phyloP scores from a whole-genome alignment of 2,329 filamentous ascomycete genomes.

The Fusarium nygamai region DNA sequence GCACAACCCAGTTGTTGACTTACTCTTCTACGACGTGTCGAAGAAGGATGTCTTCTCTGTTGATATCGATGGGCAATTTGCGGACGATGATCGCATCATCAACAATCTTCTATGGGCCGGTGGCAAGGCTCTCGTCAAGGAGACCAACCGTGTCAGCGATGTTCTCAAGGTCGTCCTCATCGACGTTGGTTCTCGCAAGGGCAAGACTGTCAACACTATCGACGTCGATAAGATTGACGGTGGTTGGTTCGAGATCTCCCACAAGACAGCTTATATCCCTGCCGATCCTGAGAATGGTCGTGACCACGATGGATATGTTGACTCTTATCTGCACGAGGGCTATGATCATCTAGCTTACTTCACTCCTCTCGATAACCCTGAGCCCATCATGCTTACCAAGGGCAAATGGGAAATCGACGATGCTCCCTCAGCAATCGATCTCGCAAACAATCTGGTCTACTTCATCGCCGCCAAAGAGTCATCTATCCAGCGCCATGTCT shows the following conservation, averaged over 20 bases:
- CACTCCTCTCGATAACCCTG: constrained; percentile 81
- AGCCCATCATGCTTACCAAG: constrained; percentile 87
- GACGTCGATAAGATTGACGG: constrained; percentile 89
- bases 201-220: constrained; percentile 80
- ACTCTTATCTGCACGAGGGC: constrained; percentile 86
- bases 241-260: constrained; percentile 96
- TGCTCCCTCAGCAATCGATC: constrained; percentile 84
- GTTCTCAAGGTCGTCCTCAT: constrained; percentile 87
- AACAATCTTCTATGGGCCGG: constrained; percentile 94
- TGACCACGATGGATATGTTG: constrained; percentile 88
- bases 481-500: constrained; percentile 90
- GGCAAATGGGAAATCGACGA: constrained; percentile 93
- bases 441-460: constrained; percentile 88
- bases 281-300: constrained; percentile 81
- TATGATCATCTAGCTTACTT: constrained; percentile 96
- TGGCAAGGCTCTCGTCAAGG: constrained; percentile 83
- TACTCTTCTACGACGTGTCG: constrained; percentile 87
- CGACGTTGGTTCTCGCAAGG: constrained; percentile 77
- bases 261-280: constrained; percentile 86
- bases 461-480: constrained; percentile 88
- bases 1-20: constrained; percentile 88
- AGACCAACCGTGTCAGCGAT: constrained; percentile 95
- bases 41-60: constrained; percentile 84
- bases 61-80: constrained; percentile 79
- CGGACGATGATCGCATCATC: constrained; percentile 85